Conservation (phyloP, 1,139 yeast species). For the Candida gigantensis region DNA sequence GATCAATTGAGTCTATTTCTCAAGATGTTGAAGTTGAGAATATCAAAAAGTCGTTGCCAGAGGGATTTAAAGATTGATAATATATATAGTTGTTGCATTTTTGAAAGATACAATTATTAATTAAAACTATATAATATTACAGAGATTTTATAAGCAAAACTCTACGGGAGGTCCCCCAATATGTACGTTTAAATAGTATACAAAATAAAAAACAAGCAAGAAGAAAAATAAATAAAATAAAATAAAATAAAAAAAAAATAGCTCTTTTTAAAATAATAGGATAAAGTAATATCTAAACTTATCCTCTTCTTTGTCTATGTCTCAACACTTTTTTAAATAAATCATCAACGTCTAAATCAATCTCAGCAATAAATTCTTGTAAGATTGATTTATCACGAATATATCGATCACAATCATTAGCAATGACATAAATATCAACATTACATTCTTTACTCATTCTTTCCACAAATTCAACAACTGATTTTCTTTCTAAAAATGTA, state of each 20-base stretch:
- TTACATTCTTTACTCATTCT: constrained; percentile 15
- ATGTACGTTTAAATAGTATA: no score
- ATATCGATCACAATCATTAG: constrained; percentile 18
- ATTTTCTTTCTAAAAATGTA: constrained; percentile 16
- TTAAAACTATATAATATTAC: no score
- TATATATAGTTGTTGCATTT: not conserved
- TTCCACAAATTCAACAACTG: constrained; percentile 17
- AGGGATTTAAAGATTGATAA: constrained; percentile 3
- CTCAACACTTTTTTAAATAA: constrained; percentile 16
- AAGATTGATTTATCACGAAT: constrained; percentile 18
- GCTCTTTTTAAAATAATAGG: no score
- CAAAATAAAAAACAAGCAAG: no score
- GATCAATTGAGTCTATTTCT: not conserved
- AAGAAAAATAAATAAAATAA: no score
- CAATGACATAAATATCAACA: constrained; percentile 16
- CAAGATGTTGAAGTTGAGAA: not conserved
- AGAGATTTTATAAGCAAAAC: no score
- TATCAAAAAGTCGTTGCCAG: constrained; percentile 3
- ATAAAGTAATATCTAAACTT: no score
- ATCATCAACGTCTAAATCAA: constrained; percentile 17
- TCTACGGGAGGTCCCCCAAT: no score
- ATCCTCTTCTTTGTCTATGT: constrained; percentile 14
- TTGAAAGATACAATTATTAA: no score
- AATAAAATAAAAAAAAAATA: no score
- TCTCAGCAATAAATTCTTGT: constrained; percentile 19